phyloP scores from a whole-genome alignment of 2,329 filamentous ascomycete species.

The Aspergillus spinulosporus region DNA sequence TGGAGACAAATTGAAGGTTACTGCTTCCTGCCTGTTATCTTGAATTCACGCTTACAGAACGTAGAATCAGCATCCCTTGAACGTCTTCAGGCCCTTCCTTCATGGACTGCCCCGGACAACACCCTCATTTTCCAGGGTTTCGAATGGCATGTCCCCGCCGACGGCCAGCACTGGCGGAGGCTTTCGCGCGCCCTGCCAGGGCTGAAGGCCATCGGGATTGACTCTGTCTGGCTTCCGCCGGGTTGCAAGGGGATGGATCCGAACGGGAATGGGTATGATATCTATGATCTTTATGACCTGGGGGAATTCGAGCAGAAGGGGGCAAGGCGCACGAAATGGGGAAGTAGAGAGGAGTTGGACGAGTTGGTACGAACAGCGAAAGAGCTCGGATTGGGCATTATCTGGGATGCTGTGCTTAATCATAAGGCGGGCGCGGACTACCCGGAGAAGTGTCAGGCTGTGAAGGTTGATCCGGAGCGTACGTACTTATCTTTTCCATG shows the following conservation, averaged over 20 bases:
- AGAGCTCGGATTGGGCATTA: conserved; percentile 56
- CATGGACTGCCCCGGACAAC: conserved; percentile 38
- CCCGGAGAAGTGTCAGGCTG: conserved; percentile 61
- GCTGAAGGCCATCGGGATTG: conserved; percentile 61
- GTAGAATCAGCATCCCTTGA: conserved; percentile 1
- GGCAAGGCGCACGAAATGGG: conserved; percentile 65
- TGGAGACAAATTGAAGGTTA: conserved; percentile 8
- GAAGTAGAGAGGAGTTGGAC: conserved; percentile 61
- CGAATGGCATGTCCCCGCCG: conserved; percentile 69
- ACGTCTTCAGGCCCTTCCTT: conserved; percentile 17
- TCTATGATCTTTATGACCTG: conserved; percentile 69
- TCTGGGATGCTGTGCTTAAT: conserved; percentile 72
- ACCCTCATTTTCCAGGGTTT: conserved; percentile 66
- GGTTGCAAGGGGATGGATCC: conserved; percentile 67
- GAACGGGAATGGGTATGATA: conserved; percentile 66
- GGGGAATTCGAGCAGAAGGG: conserved; percentile 67
- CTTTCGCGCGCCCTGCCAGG: conserved; percentile 54
- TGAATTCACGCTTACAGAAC: no score
- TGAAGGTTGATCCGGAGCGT: conserved; percentile 62
- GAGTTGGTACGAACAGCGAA: conserved; percentile 54
- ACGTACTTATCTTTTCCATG: conserved; percentile 3
- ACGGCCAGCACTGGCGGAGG: conserved; percentile 62
- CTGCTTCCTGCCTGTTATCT: no score
- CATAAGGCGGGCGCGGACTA: conserved; percentile 70
- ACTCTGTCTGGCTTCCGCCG: conserved; percentile 68